Base-by-base conservation (phyloP, 805 yeast genomes). In the Wickerhamomyces silvicola region DNA sequence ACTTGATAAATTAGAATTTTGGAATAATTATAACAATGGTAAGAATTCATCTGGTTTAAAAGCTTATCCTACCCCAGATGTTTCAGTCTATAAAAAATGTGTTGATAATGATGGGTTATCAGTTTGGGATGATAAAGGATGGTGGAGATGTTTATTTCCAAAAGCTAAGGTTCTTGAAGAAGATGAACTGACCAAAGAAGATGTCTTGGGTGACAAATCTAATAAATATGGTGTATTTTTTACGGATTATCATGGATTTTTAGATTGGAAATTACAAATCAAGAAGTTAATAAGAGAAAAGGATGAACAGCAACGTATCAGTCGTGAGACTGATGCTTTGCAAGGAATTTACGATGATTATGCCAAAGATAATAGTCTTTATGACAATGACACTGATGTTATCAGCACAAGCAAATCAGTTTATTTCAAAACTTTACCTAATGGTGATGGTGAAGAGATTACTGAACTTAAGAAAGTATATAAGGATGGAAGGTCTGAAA, bases 91-190 rank as follows among this genome's bases (percentile, higher is more conserved):
- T 54, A 64, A 70, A 32, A 65, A 71, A 28, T 90, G 97, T 56
- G 45, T 70, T 39, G 71, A 70, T 14, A 59, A 68, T 22, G 60
- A 75, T 7, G 97, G 98, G 4, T 59, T 70, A 6, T 72, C 85
- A 0, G 78, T 76, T 10, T 90, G 97, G 96, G 94, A 86, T 51
- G 59, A 72, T 22, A 66, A 70, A 15, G 97, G 97, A 0, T 72
- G 78, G 55, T 90, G 97, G 97, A 72, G 88, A 50, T 90, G 97
- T 59, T 60, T 90, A 28, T 81, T 88, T 56, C 95, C 95, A 10
- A 66, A 67, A 48, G 58, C 56, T 29, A 60, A 54, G 39, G 41
- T 46, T 31, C 43, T 42, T 47, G 55, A 50, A 36, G 45, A 57
- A 4, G 50, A 50, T 14, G 54, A 53, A 10, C 49, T 68, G 14